These are phyloP conservation scores for Candida montana DNA, from an alignment of 805 yeast species.

Conservation along the genomic window DNA sequence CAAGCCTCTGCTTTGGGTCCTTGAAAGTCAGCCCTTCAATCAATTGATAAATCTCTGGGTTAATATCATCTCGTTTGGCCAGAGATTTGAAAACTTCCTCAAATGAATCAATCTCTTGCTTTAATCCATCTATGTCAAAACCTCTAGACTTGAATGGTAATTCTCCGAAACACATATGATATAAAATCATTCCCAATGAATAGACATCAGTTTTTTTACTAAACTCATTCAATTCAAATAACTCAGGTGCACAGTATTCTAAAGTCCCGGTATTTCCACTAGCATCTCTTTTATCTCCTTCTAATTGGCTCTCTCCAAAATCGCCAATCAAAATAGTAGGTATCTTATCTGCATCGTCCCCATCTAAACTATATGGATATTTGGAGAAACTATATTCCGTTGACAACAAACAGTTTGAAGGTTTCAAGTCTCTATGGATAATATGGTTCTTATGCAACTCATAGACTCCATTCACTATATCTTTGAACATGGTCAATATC, in stretches of 20 bases:
- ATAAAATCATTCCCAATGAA: conserved; percentile 78
- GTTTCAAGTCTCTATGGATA: conserved; percentile 85
- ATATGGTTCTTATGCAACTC: conserved; percentile 71
- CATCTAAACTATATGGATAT: conserved; percentile 9
- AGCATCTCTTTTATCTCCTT: conserved; percentile 57
- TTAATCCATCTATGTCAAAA: conserved; percentile 19
- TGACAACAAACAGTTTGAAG: conserved; percentile 72
- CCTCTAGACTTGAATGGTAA: conserved; percentile 48
- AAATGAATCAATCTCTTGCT: conserved; percentile 13
- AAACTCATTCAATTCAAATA: conserved; percentile 38
- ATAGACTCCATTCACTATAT: conserved; percentile 63
- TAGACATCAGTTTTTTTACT: conserved; percentile 72
- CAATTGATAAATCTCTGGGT: conserved; percentile 30
- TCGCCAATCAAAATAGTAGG: conserved; percentile 82
- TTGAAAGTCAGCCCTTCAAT: conserved; percentile 34
- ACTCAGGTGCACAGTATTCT: conserved; percentile 84
- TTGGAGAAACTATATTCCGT: conserved; percentile 17
- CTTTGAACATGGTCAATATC: conserved; percentile 61
- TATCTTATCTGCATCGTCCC: conserved; percentile 25
- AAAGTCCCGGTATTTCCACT: conserved; percentile 86
- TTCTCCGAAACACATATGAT: conserved; percentile 64
- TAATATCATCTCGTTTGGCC: conserved; percentile 12
- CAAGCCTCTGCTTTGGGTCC: conserved; percentile 36
- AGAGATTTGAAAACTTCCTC: neutral
- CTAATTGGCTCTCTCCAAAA: conserved; percentile 82